These are phyloP conservation scores for Coemansia sp. DNA, from an alignment of 192 early-diverging fungal genomes.

Conservation along the genomic window DNA sequence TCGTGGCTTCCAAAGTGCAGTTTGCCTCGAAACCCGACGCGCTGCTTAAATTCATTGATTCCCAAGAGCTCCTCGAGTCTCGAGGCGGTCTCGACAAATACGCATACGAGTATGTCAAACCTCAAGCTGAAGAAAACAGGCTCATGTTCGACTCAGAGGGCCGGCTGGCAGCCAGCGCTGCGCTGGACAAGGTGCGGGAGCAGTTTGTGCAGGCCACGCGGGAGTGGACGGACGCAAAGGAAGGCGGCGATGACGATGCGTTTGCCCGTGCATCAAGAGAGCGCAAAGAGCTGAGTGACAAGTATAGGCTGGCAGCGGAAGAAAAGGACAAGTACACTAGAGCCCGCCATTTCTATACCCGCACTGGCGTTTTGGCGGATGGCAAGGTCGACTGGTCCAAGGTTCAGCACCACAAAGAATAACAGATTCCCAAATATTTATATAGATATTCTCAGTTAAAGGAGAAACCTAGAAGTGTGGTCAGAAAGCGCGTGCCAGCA, in stretches of 20 bases:
- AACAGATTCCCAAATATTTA: background rate
- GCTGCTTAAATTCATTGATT: conserved; percentile 65
- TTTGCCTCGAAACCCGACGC: conserved; percentile 74
- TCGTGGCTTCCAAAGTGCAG: conserved; percentile 82
- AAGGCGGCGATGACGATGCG: conserved; percentile 33
- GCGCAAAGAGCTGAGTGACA: conserved; percentile 34
- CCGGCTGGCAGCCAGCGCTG: conserved; percentile 36
- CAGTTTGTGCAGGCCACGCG: conserved; percentile 53
- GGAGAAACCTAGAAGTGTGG: no score
- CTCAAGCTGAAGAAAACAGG: conserved; percentile 57
- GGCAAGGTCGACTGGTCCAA: conserved; percentile 47
- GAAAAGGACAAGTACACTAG: conserved; percentile 59
- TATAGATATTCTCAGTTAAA: background rate
- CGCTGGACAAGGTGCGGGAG: conserved; percentile 40
- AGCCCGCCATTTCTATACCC: conserved; percentile 49
- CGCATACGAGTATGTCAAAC: conserved; percentile 58
- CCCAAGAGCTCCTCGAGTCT: conserved; percentile 59
- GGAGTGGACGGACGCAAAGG: conserved; percentile 54
- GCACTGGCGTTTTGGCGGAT: conserved; percentile 44
- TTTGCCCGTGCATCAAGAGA: conserved; percentile 21
- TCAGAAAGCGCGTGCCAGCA: no score
- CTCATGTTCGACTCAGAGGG: conserved; percentile 58
- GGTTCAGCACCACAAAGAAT: conserved; percentile 14
- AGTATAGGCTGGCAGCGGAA: conserved; percentile 37
- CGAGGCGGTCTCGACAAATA: conserved; percentile 68